A percentile compares a stretch with the other conserved stretches of the same genome.
Conservation (phyloP, 768 basidiomycete species). For the Pisolithus microcarpus region DNA sequence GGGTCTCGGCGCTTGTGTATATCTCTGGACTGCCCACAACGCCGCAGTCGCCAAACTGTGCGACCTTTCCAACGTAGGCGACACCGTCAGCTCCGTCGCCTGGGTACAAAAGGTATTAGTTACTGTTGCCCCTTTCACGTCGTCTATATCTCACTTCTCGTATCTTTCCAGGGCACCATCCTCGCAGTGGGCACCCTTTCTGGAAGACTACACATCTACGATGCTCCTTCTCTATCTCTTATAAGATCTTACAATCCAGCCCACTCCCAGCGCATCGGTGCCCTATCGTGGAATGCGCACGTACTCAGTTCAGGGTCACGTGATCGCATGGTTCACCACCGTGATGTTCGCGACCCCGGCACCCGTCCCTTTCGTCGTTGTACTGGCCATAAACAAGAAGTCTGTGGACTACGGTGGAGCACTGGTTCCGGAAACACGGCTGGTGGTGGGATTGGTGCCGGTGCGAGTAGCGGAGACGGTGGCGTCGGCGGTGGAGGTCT, state of each 20-base stretch:
- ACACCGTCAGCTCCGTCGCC: conserved; percentile 79
- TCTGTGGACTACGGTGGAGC: conserved; percentile 94
- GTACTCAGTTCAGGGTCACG: conserved; percentile 87
- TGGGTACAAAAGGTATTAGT: conserved; percentile 77
- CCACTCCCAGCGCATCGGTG: conserved; percentile 85
- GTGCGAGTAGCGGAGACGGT: conserved; percentile 7
- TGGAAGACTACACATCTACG: conserved; percentile 89
- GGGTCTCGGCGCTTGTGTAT: conserved; percentile 86
- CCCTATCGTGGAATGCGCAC: conserved; percentile 88
- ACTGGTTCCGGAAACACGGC: conserved; percentile 20
- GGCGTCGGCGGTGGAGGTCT: conserved; percentile 21
- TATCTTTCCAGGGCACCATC: conserved; percentile 54
- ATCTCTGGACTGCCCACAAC: conserved; percentile 95
- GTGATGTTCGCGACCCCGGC: conserved; percentile 74
- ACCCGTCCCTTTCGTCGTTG: conserved; percentile 65
- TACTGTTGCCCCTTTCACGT: neutral
- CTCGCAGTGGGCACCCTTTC: conserved; percentile 91
- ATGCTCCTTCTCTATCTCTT: conserved; percentile 67
- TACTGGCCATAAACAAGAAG: conserved; percentile 82
- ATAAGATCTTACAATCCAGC: conserved; percentile 80
- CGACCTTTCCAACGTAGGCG: conserved; percentile 57
- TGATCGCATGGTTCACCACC: conserved; percentile 85
- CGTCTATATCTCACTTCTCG: neutral
- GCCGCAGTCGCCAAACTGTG: conserved; percentile 89
- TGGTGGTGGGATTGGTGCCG: conserved; percentile 7